Evolutionary conservation across 1,284 basidiomycete species (phyloP).

Genomic region (Boletellus sp.): DNA sequence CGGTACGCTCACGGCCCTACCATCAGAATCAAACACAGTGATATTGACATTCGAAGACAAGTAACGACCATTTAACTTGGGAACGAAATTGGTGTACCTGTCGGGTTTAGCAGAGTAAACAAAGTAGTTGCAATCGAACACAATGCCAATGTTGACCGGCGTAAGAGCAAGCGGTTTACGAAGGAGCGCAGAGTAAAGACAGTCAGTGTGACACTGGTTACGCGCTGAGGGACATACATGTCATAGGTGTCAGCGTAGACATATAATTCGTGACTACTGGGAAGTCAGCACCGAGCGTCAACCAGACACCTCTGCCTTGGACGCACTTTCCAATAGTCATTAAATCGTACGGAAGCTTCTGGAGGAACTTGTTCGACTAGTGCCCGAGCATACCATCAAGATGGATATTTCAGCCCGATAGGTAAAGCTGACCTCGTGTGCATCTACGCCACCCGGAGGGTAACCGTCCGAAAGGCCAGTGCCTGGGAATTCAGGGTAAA

Average conservation of each 20-base stretch:
- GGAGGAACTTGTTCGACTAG: slow-evolving; percentile 68
- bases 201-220: slow-evolving; percentile 7
- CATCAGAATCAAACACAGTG: slow-evolving; percentile 55
- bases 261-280: slow-evolving; percentile 76
- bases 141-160: neutral
- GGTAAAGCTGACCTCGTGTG: slow-evolving; percentile 50
- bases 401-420: neutral
- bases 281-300: slow-evolving; percentile 7
- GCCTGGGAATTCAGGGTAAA: slow-evolving; percentile 32
- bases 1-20: slow-evolving; percentile 52
- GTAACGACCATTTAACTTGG: slow-evolving; percentile 69
- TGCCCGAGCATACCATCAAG: slow-evolving; percentile 1
- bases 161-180: neutral
- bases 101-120: neutral
- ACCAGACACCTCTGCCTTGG: neutral
- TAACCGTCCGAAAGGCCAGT: slow-evolving; percentile 74
- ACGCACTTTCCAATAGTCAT: slow-evolving; percentile 79
- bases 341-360: slow-evolving; percentile 76
- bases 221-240: slow-evolving; percentile 45
- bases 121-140: neutral
- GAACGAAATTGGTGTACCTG: slow-evolving; percentile 71
- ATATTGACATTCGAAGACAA: slow-evolving; percentile 85
- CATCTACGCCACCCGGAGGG: slow-evolving; percentile 65
- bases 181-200: neutral
- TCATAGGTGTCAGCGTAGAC: slow-evolving; percentile 72